Evolutionary conservation across 2,329 filamentous ascomycete genomes (phyloP).

Genomic region (Hymenoscyphus infarciens): DNA sequence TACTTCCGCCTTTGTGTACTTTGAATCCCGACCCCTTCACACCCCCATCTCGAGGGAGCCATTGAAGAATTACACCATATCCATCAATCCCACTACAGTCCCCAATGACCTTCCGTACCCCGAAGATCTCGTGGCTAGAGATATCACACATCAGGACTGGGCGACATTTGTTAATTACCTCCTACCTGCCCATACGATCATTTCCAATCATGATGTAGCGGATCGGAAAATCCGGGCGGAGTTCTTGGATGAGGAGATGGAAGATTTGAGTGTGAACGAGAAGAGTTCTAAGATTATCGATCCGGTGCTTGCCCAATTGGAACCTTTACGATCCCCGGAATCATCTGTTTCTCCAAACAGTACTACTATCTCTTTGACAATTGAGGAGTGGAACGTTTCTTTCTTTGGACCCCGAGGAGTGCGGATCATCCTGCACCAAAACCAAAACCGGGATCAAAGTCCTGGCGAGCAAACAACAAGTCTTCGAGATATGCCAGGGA

Average conservation of each 20-base stretch:
- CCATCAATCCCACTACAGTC: conserved; percentile 15
- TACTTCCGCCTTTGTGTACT: conserved; percentile 26
- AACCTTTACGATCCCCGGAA: conserved; percentile 30
- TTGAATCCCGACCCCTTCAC: conserved; percentile 32
- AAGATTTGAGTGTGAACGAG: conserved; percentile 25
- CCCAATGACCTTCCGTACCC: conserved; percentile 28
- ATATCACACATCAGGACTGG: conserved; percentile 53
- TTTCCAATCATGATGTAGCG: conserved; percentile 45
- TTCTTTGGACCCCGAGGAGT: conserved; percentile 53
- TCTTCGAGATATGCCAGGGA: conserved; percentile 33
- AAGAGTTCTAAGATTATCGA: conserved; percentile 27
- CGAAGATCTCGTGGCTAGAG: conserved; percentile 34
- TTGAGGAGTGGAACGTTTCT: conserved; percentile 53
- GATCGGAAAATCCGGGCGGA: conserved; percentile 49
- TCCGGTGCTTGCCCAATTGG: conserved; percentile 43
- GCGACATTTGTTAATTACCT: conserved; percentile 56
- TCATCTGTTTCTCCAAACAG: conserved; percentile 13
- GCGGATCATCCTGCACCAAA: conserved; percentile 31
- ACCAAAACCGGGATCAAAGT: neutral
- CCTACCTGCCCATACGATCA: conserved; percentile 45
- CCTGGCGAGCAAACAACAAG: neutral
- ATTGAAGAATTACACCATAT: conserved; percentile 18
- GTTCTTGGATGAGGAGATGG: conserved; percentile 32
- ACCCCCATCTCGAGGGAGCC: conserved; percentile 32
- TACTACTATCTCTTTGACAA: conserved; percentile 40